Conservation (phyloP, 257 asterid genomes). For the Plantago major region DNA sequence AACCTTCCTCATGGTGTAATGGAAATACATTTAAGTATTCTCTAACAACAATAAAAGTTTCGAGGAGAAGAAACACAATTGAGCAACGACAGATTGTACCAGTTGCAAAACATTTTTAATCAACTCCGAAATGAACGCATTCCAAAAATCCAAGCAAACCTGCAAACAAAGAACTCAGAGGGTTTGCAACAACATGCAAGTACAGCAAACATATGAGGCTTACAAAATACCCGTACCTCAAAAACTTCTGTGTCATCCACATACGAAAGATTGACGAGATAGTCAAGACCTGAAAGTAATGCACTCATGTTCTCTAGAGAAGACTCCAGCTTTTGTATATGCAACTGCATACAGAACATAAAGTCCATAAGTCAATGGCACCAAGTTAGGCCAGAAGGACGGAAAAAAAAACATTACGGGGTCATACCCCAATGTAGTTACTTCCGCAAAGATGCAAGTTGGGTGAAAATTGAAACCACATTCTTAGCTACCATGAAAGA, state of each 20-base stretch:
- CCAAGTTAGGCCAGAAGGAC: neutral
- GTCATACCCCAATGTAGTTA: constrained; percentile 1
- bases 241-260: constrained; percentile 99
- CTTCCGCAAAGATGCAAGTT: neutral
- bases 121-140: constrained; percentile 77
- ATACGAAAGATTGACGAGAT: constrained; percentile 80
- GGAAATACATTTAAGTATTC: too few species aligned
- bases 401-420: constrained; percentile 7
- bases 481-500: too few species aligned
- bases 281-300: constrained; percentile 79
- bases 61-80: constrained; percentile 6
- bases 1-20: too few species aligned
- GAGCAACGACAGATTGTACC: constrained; percentile 25
- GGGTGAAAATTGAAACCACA: too few species aligned
- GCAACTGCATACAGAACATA: constrained; percentile 51
- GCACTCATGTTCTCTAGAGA: constrained; percentile 68
- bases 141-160: constrained; percentile 99
- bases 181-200: neutral
- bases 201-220: constrained; percentile 5
- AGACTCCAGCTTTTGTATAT: constrained; percentile 76
- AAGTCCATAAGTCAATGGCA: constrained; percentile 11
- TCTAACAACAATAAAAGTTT: constrained; percentile 5
- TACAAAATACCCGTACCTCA: constrained; percentile 48
- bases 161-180: constrained; percentile 27
- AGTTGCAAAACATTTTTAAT: too few species aligned